Evolutionary conservation across 352 stramenopile genomes (phyloP).

Genomic region (Pythium dissotocum): DNA sequence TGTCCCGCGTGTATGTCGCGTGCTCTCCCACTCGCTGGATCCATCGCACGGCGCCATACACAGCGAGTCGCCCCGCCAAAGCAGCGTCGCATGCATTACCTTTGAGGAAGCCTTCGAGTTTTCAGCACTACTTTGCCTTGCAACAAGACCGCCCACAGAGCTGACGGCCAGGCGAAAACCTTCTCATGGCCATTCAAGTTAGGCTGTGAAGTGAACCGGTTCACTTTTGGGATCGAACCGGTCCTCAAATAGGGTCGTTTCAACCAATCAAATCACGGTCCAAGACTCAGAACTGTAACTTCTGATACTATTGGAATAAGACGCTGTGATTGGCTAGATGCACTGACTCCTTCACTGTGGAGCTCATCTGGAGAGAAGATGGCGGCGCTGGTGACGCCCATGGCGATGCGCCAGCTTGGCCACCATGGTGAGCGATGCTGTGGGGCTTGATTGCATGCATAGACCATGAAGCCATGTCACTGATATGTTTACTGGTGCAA

Average conservation of each 20-base stretch:
- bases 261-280: slow-evolving; percentile 29
- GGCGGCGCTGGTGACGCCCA: slow-evolving; percentile 6
- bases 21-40: not conserved
- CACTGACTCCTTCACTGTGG: not conserved
- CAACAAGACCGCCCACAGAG: slow-evolving; percentile 20
- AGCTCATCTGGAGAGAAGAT: not conserved
- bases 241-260: slow-evolving; percentile 17
- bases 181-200: slow-evolving; percentile 74
- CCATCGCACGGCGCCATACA: not conserved
- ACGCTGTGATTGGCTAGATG: slow-evolving; percentile 31
- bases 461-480: not conserved
- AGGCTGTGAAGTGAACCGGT: slow-evolving; percentile 37
- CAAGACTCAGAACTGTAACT: not conserved
- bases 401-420: slow-evolving; percentile 24
- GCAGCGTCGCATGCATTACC: slow-evolving; percentile 39
- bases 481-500: not conserved
- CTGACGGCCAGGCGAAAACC: slow-evolving; percentile 30
- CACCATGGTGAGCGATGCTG: slow-evolving; percentile 9
- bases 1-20: not conserved
- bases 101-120: slow-evolving; percentile 89
- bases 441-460: not conserved
- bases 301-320: slow-evolving; percentile 1
- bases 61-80: not conserved
- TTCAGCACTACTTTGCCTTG: slow-evolving; percentile 71
- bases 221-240: slow-evolving; percentile 22